Evolutionary conservation across 1,284 basidiomycete species (phyloP).

Genomic region (Fomitopsis pinicola): DNA sequence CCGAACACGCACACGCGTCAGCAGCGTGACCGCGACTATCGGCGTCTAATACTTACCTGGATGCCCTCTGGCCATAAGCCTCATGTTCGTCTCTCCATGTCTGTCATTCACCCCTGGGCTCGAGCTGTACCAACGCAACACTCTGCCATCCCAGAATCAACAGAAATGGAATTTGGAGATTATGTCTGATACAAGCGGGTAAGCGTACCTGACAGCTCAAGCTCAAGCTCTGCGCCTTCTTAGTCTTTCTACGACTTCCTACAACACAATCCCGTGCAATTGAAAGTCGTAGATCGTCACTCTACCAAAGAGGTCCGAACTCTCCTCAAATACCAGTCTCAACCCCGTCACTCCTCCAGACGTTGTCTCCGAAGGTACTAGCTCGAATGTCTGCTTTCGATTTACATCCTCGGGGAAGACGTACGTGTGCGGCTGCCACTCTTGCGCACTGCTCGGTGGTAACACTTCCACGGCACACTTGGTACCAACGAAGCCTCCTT

Average conservation of each 20-base stretch:
- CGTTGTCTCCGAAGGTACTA: conserved; percentile 24
- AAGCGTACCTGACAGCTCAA: too few species aligned
- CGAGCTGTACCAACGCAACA: too few species aligned
- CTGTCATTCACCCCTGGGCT: too few species aligned
- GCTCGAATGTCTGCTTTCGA: conserved; percentile 58
- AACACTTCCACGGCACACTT: conserved; percentile 48
- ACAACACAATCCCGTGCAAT: conserved; percentile 36
- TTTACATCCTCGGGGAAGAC: conserved; percentile 79
- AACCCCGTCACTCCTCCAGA: conserved; percentile 37
- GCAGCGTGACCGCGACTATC: too few species aligned
- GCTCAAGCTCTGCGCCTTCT: not conserved
- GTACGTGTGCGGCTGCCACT: conserved; percentile 45
- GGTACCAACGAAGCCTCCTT: conserved; percentile 79
- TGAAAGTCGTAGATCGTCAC: conserved; percentile 67
- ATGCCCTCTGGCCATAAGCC: too few species aligned
- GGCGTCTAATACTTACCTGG: too few species aligned
- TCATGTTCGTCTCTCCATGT: too few species aligned
- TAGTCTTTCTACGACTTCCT: not conserved
- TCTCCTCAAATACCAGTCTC: conserved; percentile 69
- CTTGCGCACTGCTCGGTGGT: conserved; percentile 17
- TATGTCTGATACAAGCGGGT: too few species aligned
- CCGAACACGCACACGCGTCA: too few species aligned
- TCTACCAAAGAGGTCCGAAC: conserved; percentile 77
- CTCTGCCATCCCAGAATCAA: too few species aligned
- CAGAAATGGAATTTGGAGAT: too few species aligned